Percentiles rank a stretch among this genome's conserved stretches.
phyloP scores from a whole-genome alignment of 768 basidiomycete genomes.

The Leccinum ochraceum region DNA sequence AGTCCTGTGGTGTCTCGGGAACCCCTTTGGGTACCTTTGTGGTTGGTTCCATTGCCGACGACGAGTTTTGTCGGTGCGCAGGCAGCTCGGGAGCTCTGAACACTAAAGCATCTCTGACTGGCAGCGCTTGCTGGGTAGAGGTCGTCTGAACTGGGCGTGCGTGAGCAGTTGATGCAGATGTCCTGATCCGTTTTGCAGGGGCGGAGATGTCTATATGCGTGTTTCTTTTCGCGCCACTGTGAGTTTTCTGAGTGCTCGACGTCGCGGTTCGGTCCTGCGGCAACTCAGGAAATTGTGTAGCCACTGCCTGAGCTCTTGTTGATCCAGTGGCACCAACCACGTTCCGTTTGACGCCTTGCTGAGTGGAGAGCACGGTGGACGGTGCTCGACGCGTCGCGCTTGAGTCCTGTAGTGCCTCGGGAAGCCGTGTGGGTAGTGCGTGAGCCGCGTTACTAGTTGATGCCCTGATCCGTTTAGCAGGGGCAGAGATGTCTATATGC shows the following conservation, averaged over 20 bases:
- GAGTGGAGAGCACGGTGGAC: background rate
- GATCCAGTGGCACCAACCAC: background rate
- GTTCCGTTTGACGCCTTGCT: background rate
- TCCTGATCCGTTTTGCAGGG: constrained; percentile 17
- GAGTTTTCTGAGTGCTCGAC: background rate
- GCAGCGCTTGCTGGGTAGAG: background rate
- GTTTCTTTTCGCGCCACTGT: constrained; percentile 16
- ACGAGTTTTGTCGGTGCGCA: background rate
- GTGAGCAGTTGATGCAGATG: background rate
- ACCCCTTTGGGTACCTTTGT: background rate
- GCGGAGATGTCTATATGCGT: constrained; percentile 23
- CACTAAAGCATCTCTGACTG: background rate
- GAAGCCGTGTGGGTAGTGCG: background rate
- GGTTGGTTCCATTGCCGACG: background rate
- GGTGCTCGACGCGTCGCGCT: background rate
- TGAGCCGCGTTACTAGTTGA: background rate
- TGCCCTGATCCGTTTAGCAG: constrained; percentile 17
- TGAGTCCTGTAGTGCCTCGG: background rate
- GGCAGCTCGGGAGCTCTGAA: constrained; percentile 11
- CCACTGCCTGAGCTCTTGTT: background rate
- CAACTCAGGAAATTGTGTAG: background rate
- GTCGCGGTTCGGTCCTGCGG: background rate
- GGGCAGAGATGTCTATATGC: constrained; percentile 21
- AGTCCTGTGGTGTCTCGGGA: background rate
- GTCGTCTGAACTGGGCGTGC: background rate